Evolutionary conservation across 2,329 filamentous ascomycete species (phyloP).

Genomic region (Xylariaceae sp.): DNA sequence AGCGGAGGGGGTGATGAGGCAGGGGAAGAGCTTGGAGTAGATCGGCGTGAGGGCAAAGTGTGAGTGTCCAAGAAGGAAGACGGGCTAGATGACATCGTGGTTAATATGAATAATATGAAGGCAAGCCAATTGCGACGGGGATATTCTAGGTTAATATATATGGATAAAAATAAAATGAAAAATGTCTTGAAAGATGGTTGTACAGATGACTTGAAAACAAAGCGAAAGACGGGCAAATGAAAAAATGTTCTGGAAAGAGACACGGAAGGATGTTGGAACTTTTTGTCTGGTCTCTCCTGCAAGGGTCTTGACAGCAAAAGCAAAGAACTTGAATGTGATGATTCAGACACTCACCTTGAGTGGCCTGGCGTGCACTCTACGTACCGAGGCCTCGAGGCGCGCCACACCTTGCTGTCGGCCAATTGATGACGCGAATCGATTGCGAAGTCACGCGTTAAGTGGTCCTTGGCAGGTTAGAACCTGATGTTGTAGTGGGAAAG

Average conservation of each 20-base stretch:
- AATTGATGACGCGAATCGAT: conserved; percentile 24
- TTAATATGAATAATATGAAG: too few species aligned
- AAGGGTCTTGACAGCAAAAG: neutral
- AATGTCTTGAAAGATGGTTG: neutral
- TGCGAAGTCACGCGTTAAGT: conserved; percentile 32
- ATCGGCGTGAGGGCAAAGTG: conserved; percentile 17
- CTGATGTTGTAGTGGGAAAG: too few species aligned
- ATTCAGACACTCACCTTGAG: too few species aligned
- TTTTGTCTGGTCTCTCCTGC: too few species aligned
- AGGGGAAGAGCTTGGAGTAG: conserved; percentile 18
- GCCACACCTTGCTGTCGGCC: conserved; percentile 19
- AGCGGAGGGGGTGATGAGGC: conserved; percentile 21
- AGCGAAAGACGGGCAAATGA: neutral
- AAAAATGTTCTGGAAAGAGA: too few species aligned
- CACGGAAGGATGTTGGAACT: too few species aligned
- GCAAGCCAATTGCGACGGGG: neutral
- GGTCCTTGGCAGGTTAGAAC: conserved; percentile 16
- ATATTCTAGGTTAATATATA: neutral
- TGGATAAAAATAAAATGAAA: too few species aligned
- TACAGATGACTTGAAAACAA: neutral
- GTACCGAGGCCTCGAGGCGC: conserved; percentile 24
- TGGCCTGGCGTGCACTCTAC: too few species aligned
- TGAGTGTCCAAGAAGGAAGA: conserved; percentile 16
- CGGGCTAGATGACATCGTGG: conserved; percentile 15
- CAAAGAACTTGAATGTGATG: conserved; percentile 15